A percentile compares a stretch with the other conserved stretches of the same genome.
These are phyloP conservation scores for Quercus phellos DNA, from an alignment of 331 rosid genomes.

Conservation along the genomic window DNA sequence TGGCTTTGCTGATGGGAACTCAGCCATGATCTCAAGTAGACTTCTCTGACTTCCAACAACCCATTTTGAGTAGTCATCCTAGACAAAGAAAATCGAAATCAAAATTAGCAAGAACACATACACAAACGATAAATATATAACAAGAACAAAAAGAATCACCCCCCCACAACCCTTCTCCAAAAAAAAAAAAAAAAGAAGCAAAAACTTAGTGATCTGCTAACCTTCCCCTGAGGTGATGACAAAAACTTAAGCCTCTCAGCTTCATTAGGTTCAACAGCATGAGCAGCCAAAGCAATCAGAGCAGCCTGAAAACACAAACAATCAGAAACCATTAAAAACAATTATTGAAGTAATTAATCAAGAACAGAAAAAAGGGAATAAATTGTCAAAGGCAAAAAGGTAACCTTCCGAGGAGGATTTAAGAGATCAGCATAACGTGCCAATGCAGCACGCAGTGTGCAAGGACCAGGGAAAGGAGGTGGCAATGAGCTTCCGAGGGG, in stretches of 20 bases:
- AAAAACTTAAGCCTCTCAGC: constrained; percentile 65
- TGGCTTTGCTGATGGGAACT: constrained; percentile 74
- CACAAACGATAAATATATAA: background rate
- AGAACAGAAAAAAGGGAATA: background rate
- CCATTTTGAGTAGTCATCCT: constrained; percentile 93
- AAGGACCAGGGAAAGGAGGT: constrained; percentile 83
- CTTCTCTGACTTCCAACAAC: constrained; percentile 80
- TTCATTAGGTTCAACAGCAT: constrained; percentile 66
- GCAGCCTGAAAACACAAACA: constrained; percentile 53
- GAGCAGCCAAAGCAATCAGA: constrained; percentile 68
- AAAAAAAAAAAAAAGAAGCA: background rate
- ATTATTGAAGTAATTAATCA: background rate
- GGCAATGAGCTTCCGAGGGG: constrained; percentile 64
- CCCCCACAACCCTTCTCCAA: too few species aligned
- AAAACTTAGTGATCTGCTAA: constrained; percentile 11
- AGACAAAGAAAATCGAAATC: constrained; percentile 10
- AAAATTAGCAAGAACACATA: constrained; percentile 3
- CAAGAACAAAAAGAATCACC: background rate
- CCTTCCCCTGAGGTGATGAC: constrained; percentile 83
- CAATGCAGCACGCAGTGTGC: constrained; percentile 59
- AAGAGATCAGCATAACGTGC: constrained; percentile 69
- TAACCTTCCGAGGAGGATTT: constrained; percentile 81
- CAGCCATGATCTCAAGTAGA: constrained; percentile 79
- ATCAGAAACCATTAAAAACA: background rate
- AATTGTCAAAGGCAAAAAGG: constrained; percentile 9